These are phyloP conservation scores for Datisca glomerata DNA, from an alignment of 306 rosid genomes.

Conservation along the genomic window DNA sequence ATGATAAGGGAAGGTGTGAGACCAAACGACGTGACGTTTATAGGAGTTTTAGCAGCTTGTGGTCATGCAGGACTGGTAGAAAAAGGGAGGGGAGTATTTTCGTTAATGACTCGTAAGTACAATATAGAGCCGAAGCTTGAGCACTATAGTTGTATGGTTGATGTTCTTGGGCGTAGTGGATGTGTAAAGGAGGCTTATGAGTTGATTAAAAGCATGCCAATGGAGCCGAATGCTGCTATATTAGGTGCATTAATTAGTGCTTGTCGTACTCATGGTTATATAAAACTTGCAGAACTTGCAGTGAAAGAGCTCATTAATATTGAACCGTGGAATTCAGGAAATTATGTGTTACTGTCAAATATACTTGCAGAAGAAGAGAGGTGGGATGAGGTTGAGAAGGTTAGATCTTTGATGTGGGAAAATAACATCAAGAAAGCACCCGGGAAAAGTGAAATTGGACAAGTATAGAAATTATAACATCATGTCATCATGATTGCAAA, in stretches of 20 bases:
- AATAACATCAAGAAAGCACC: slow-evolving; percentile 44
- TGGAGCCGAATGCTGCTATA: slow-evolving; percentile 58
- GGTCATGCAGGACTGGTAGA: slow-evolving; percentile 66
- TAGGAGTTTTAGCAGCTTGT: slow-evolving; percentile 60
- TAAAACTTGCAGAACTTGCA: slow-evolving; percentile 46
- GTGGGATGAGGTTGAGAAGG: slow-evolving; percentile 78
- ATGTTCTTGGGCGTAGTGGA: slow-evolving; percentile 66
- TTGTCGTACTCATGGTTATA: slow-evolving; percentile 59
- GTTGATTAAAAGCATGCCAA: slow-evolving; percentile 55
- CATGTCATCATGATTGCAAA: no score
- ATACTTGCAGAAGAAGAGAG: slow-evolving; percentile 66
- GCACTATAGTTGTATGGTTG: slow-evolving; percentile 82
- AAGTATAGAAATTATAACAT: no score
- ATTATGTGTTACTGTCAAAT: slow-evolving; percentile 65
- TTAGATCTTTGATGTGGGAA: slow-evolving; percentile 47
- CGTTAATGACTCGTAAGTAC: slow-evolving; percentile 33
- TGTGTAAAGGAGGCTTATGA: slow-evolving; percentile 42
- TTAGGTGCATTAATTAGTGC: slow-evolving; percentile 85
- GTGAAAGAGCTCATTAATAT: slow-evolving; percentile 48
- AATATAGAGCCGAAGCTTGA: slow-evolving; percentile 47
- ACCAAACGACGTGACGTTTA: slow-evolving; percentile 58
- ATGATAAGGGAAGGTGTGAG: slow-evolving; percentile 31
- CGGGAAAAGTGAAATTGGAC: slow-evolving; percentile 56
- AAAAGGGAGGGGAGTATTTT: slow-evolving; percentile 46
- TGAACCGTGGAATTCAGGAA: slow-evolving; percentile 81